These are phyloP conservation scores for Raffaelea arxii DNA, from an alignment of 2,329 filamentous ascomycete genomes.

Conservation along the genomic window DNA sequence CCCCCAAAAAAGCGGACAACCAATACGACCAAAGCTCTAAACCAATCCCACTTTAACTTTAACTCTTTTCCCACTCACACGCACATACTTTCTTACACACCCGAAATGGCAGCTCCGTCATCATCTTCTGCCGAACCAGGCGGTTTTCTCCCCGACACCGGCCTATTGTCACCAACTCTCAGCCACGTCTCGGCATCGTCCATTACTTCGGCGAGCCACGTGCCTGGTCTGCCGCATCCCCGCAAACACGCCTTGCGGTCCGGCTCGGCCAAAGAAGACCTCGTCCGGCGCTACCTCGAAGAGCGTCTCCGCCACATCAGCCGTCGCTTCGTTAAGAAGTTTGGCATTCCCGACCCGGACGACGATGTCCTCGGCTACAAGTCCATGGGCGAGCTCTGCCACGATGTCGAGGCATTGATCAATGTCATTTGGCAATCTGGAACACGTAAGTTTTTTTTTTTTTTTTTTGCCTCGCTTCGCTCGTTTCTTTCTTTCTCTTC, in stretches of 20 bases:
- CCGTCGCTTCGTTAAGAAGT: conserved; percentile 52
- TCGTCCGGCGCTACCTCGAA: conserved; percentile 48
- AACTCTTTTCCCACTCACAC: too few relatives aligned
- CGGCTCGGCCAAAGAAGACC: conserved; percentile 50
- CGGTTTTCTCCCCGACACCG: conserved; percentile 37
- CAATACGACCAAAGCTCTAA: too few relatives aligned
- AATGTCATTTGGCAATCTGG: conserved; percentile 81
- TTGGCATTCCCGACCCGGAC: conserved; percentile 31
- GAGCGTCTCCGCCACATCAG: conserved; percentile 42
- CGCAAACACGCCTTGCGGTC: conserved; percentile 40
- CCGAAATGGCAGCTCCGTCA: neutral
- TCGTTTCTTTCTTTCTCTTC: neutral
- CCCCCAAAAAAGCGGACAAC: too few relatives aligned
- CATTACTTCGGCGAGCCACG: neutral
- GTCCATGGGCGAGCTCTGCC: conserved; percentile 59
- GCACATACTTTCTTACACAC: too few relatives aligned
- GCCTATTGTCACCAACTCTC: conserved; percentile 46
- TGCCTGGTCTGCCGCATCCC: conserved; percentile 39
- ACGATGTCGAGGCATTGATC: conserved; percentile 63
- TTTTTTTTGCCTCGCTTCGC: conserved; percentile 11
- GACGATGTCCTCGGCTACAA: conserved; percentile 44
- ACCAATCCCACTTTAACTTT: too few relatives aligned
- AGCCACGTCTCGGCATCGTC: conserved; percentile 5
- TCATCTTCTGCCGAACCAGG: conserved; percentile 23
- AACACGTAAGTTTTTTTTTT: conserved; percentile 54